Evolutionary conservation across 108 stramenopile species (phyloP).

Genomic region (Aurantiochytrium sp.): DNA sequence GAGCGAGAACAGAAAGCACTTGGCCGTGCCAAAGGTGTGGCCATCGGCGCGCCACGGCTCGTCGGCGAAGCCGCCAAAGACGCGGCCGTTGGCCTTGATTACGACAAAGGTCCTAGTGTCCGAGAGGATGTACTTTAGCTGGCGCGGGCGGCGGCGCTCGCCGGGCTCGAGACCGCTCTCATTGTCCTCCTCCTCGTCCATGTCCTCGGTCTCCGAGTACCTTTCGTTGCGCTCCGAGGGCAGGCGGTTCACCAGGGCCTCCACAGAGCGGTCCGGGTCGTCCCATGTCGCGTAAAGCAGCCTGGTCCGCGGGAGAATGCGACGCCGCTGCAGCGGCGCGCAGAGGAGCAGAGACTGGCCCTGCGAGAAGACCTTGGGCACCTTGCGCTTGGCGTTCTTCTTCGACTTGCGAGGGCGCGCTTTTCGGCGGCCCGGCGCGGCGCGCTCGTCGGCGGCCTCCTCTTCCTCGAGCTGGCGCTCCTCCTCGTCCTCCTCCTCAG

Average conservation of each 20-base stretch:
- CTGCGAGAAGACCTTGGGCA: not conserved
- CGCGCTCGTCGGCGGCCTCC: not conserved
- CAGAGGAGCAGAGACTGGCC: not conserved
- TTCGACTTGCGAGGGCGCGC: not conserved
- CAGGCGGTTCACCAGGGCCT: constrained; percentile 18
- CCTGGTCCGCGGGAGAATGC: not conserved
- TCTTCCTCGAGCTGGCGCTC: not conserved
- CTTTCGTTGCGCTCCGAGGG: not conserved
- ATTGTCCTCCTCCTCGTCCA: not conserved
- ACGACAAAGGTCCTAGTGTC: constrained; percentile 28
- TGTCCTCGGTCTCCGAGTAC: not conserved
- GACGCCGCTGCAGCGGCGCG: not conserved
- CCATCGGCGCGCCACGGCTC: constrained; percentile 38
- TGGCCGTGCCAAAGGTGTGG: constrained; percentile 7
- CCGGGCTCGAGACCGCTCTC: not conserved
- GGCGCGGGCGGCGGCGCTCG: not conserved
- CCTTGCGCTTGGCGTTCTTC: not conserved
- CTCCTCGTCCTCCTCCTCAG: not conserved
- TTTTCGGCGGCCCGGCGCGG: not conserved
- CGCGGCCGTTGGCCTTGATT: not conserved
- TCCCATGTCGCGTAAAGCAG: constrained; percentile 9
- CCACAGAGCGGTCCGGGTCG: not conserved
- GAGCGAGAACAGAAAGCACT: constrained; percentile 35
- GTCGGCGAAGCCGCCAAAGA: constrained; percentile 39
- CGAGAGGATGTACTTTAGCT: not conserved